Percentiles rank a stretch among this genome's conserved stretches.
phyloP scores from a whole-genome alignment of 768 basidiomycete species.

The Agaricus blazei region DNA sequence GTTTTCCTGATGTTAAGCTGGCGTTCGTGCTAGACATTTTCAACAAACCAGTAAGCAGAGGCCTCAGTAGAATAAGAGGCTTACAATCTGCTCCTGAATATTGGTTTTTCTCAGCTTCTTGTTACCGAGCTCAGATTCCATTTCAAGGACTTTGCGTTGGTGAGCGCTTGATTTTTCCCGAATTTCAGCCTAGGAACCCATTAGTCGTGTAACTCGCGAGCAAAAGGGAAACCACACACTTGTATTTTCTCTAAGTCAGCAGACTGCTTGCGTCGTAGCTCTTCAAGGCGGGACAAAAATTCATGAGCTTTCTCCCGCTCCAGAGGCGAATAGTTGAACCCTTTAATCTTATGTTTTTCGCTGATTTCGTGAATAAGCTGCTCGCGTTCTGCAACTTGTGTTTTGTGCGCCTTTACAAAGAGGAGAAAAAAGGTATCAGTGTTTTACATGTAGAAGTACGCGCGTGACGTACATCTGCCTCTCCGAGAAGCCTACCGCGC shows the following conservation, averaged over 20 bases:
- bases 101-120: constrained; percentile 48
- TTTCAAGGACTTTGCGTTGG: constrained; percentile 47
- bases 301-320: constrained; percentile 68
- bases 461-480: constrained; percentile 53
- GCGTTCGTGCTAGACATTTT: constrained; percentile 36
- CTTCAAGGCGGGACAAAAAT: constrained; percentile 62
- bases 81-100: constrained; percentile 55
- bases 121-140: constrained; percentile 51
- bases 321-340: constrained; percentile 65
- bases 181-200: constrained; percentile 43
- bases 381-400: constrained; percentile 68
- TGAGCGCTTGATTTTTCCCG: constrained; percentile 59
- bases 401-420: constrained; percentile 59
- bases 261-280: constrained; percentile 59
- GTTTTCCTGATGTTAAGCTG: constrained; percentile 46
- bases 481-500: constrained; percentile 66
- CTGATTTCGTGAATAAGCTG: constrained; percentile 66
- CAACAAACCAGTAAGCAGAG: background rate
- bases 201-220: background rate
- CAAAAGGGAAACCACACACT: constrained; percentile 30
- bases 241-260: constrained; percentile 63
- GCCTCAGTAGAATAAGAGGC: constrained; percentile 13
- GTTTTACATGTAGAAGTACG: background rate
- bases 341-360: constrained; percentile 64
- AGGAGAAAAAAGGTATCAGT: background rate